Base-by-base conservation (phyloP, 2,329 filamentous ascomycete species). In the Calycina marina region DNA sequence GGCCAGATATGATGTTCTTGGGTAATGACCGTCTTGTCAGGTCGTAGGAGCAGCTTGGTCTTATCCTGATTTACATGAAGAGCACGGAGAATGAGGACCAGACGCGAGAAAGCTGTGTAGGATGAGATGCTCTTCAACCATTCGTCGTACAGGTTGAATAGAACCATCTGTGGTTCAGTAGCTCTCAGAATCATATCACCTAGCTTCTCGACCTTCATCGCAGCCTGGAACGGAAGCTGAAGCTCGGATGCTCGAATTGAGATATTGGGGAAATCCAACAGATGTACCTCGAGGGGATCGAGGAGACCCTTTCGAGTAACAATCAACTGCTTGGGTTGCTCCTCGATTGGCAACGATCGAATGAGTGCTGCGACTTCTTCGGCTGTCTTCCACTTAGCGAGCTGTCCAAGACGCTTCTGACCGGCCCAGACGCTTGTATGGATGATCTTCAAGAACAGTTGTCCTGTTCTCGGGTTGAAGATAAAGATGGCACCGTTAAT, bases 401-500 rank as follows among this genome's bases (percentile, higher is more conserved):
- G 62, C 57, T 98, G 90, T 44, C 92, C 92, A 18, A 98, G 73
- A 81, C 90, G 92, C 59, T 98, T 98, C 60, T 98, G 90, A 34
- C 90, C 90, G 31, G 90, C 90, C 90, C 90, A 98, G 16, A 98
- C 92, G 52, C 86, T 94, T 1, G 90, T 98, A 59, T 98, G 92
- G 45, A 98, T 98, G 48, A 98, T 96, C 69, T 98, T 98, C 53
- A 98, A 60, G 73, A 98, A 98, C 24, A 98, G 61, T 52, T 98
- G 90, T 31, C 90, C 90, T 32, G 90, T 98, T 37, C 88, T 75
- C n/a, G 92, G 90, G 55, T 98, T 98, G 72, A 98, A 96, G 53
- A 98, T 98, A 65, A 98, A 98, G 55, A 98, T 96, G 28, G 92
- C 90, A 54, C 90, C 90, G 56, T 98, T 98, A 67, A 98, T 98